Conservation (phyloP, 2,329 filamentous ascomycete species). For the Diatrype stigma region DNA sequence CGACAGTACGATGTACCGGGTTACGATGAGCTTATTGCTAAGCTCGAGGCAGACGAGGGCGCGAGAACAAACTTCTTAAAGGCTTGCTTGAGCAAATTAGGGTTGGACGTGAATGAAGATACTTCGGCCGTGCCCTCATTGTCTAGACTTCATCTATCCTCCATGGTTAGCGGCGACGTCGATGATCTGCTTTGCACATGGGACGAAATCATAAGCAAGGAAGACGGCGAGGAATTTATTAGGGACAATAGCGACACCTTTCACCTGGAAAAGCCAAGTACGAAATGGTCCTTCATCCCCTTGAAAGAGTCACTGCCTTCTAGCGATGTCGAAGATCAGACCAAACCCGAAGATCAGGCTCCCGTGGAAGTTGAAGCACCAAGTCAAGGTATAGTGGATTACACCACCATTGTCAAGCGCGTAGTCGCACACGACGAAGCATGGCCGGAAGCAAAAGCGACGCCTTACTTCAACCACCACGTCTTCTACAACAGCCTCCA, state of each 20-base stretch:
- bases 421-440: conserved; percentile 67
- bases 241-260: conserved; percentile 82
- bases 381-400: conserved; percentile 65
- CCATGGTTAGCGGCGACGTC: conserved; percentile 60
- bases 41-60: conserved; percentile 64
- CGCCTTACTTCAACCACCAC: conserved; percentile 81
- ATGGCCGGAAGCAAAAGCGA: conserved; percentile 67
- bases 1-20: conserved; percentile 61
- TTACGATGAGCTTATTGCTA: conserved; percentile 67
- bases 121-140: conserved; percentile 69
- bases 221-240: conserved; percentile 67
- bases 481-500: conserved; percentile 70
- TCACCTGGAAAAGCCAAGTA: conserved; percentile 64
- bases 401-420: conserved; percentile 67
- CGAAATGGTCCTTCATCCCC: conserved; percentile 53
- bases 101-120: conserved; percentile 71
- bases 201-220: conserved; percentile 62
- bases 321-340: conserved; percentile 26
- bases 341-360: conserved; percentile 9
- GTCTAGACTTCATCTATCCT: conserved; percentile 78
- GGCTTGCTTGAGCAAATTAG: conserved; percentile 74
- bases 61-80: conserved; percentile 71
- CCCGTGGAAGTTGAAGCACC: conserved; percentile 22
- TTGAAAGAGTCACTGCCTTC: conserved; percentile 48
- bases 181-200: conserved; percentile 62